These are phyloP conservation scores for Cutaneotrichosporon dermatis DNA, from an alignment of 1,284 basidiomycete genomes.

Conservation along the genomic window DNA sequence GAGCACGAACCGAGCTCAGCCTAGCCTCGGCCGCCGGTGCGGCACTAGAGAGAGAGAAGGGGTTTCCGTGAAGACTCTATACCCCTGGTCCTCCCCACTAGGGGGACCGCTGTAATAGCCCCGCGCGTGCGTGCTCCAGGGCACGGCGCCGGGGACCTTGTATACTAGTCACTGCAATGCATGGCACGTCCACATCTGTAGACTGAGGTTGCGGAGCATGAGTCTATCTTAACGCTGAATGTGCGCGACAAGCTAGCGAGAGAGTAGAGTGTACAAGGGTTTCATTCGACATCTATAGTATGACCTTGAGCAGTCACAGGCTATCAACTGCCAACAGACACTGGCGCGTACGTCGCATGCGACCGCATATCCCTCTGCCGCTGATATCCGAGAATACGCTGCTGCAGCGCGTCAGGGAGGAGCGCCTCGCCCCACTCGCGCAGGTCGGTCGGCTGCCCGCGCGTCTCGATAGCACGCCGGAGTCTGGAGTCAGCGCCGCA, in stretches of 20 bases:
- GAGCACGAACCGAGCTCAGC: background rate
- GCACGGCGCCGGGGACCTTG: slow-evolving; percentile 8
- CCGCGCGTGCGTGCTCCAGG: background rate
- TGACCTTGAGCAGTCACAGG: too few species aligned
- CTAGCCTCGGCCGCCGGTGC: slow-evolving; percentile 2
- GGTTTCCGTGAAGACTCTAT: slow-evolving; percentile 2
- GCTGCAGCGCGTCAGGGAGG: slow-evolving; percentile 7
- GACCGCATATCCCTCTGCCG: background rate
- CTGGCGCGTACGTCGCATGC: background rate
- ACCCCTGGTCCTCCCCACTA: background rate
- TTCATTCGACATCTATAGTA: too few species aligned
- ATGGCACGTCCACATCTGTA: slow-evolving; percentile 22
- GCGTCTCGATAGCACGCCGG: slow-evolving; percentile 20
- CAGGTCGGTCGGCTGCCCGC: slow-evolving; percentile 24
- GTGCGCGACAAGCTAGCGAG: too few species aligned
- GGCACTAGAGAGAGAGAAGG: slow-evolving; percentile 14
- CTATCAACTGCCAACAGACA: background rate
- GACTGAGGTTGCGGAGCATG: background rate
- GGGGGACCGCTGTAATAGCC: slow-evolving; percentile 1
- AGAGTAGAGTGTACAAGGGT: too few species aligned
- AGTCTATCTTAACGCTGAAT: background rate
- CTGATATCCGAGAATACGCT: background rate
- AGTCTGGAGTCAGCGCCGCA: slow-evolving; percentile 14
- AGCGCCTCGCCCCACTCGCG: slow-evolving; percentile 24
- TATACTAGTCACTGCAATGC: slow-evolving; percentile 29